phyloP scores from a whole-genome alignment of 306 rosid species.

The Vicia villosa region DNA sequence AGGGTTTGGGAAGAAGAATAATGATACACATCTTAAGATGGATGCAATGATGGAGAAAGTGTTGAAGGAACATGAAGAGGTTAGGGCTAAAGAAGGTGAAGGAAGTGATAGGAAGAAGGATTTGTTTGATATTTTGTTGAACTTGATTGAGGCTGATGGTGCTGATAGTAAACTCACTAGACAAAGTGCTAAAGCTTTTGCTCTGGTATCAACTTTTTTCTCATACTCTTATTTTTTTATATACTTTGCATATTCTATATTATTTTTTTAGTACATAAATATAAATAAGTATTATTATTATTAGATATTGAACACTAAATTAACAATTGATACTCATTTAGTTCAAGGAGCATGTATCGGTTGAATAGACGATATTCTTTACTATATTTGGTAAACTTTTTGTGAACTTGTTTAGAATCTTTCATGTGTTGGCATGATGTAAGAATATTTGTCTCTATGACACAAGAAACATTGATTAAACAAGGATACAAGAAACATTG shows the following conservation, averaged over 20 bases:
- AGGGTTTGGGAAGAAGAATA: constrained; percentile 39
- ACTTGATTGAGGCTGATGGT: constrained; percentile 45
- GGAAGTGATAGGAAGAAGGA: constrained; percentile 42
- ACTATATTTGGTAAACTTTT: no score
- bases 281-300: no score
- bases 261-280: no score
- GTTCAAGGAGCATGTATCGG: no score
- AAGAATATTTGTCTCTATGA: background rate
- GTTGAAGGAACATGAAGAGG: constrained; percentile 58
- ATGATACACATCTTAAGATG: constrained; percentile 39
- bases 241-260: background rate
- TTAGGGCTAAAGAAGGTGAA: constrained; percentile 23
- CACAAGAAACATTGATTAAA: no score
- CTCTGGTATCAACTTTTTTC: constrained; percentile 42
- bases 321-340: no score
- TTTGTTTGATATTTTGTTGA: constrained; percentile 56
- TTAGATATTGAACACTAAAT: no score
- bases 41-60: constrained; percentile 55
- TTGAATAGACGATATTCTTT: no score
- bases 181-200: constrained; percentile 54
- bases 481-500: no score
- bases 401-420: background rate
- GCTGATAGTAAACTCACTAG: constrained; percentile 48
- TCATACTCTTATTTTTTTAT: background rate
- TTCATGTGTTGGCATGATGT: background rate